Conservation (phyloP, 192 early-diverging fungal species). For the Coemansia sp. region DNA sequence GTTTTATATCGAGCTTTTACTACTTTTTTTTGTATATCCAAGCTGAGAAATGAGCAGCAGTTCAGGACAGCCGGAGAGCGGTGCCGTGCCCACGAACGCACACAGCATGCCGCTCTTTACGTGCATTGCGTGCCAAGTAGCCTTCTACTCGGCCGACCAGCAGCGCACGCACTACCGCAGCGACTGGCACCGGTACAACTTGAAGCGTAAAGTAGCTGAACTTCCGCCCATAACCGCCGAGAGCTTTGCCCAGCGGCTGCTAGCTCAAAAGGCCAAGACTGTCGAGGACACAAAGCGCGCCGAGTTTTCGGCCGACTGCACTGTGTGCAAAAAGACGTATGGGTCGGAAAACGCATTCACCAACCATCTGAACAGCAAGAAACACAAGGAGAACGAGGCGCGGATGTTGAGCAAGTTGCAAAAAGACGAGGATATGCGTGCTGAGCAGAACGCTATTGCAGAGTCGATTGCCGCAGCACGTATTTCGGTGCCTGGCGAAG, state of each 20-base stretch:
- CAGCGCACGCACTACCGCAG: slow-evolving; percentile 92
- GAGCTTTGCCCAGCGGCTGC: slow-evolving; percentile 74
- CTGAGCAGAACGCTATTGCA: slow-evolving; percentile 42
- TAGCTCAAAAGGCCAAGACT: slow-evolving; percentile 61
- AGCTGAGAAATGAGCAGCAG: not conserved
- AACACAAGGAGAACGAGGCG: slow-evolving; percentile 82
- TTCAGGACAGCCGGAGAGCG: not conserved
- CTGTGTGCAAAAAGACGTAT: slow-evolving; percentile 65
- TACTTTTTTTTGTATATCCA: too few relatives aligned
- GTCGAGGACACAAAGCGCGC: slow-evolving; percentile 48
- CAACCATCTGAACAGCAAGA: slow-evolving; percentile 91
- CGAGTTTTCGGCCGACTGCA: slow-evolving; percentile 50
- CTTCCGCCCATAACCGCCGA: slow-evolving; percentile 82
- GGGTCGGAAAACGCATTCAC: slow-evolving; percentile 80
- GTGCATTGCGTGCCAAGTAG: slow-evolving; percentile 89
- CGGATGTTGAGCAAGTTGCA: slow-evolving; percentile 51
- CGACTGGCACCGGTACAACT: slow-evolving; percentile 99
- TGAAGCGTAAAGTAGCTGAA: slow-evolving; percentile 94
- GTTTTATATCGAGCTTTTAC: not conserved
- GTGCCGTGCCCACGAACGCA: slow-evolving; percentile 43
- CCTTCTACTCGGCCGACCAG: slow-evolving; percentile 81
- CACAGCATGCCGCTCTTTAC: slow-evolving; percentile 65
- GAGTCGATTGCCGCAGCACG: slow-evolving; percentile 32
- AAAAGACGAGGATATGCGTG: slow-evolving; percentile 33
- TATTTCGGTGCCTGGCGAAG: not conserved